These are phyloP conservation scores for Phtheirospermum japonicum DNA, from an alignment of 257 asterid genomes.

Conservation along the genomic window DNA sequence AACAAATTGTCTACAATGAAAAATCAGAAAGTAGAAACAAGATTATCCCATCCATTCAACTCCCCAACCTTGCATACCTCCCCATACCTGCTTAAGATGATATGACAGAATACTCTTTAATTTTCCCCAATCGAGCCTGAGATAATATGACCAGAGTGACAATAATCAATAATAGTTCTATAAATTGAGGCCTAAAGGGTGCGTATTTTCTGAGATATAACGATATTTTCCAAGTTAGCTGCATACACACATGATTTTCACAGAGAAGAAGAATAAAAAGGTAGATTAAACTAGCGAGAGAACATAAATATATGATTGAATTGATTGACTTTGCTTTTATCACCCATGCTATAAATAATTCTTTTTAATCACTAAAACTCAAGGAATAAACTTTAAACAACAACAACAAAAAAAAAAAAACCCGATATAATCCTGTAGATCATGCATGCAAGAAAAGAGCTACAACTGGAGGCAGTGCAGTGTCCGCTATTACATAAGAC, in stretches of 20 bases:
- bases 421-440: neutral
- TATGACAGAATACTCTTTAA: constrained; percentile 66
- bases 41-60: neutral
- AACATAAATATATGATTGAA: too few species aligned
- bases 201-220: neutral
- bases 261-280: too few species aligned
- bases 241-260: too few species aligned
- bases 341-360: too few species aligned
- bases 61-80: constrained; percentile 29
- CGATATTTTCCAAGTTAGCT: neutral
- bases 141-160: constrained; percentile 26
- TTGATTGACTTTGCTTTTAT: too few species aligned
- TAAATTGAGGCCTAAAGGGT: neutral
- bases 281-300: too few species aligned
- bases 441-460: too few species aligned
- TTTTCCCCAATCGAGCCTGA: constrained; percentile 86
- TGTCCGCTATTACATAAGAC: neutral
- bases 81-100: constrained; percentile 76
- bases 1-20: constrained; percentile 7
- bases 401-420: neutral
- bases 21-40: neutral
- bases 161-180: constrained; percentile 16
- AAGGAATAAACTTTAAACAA: too few species aligned
- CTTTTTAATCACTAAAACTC: too few species aligned
- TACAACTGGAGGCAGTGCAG: neutral